Conservation (phyloP, 352 stramenopile species). For the Ophiocytium majus region DNA sequence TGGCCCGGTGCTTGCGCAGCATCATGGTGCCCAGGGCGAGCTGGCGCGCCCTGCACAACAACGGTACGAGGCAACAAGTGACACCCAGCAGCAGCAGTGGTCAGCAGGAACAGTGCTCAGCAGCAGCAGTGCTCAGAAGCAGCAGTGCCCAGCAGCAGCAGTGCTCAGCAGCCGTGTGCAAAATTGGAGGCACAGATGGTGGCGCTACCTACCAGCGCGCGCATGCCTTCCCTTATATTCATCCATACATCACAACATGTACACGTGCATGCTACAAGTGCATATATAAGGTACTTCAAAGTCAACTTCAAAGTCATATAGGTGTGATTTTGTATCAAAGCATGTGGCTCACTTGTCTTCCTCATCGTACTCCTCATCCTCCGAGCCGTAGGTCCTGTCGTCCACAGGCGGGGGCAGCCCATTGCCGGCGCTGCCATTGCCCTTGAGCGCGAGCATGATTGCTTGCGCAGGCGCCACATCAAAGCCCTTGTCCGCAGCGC, state of each 20-base stretch:
- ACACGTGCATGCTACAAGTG: too few species aligned
- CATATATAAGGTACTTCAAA: too few species aligned
- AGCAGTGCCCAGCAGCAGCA: background rate
- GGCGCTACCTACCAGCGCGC: too few species aligned
- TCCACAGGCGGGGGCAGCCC: constrained; percentile 8
- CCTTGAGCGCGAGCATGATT: constrained; percentile 20
- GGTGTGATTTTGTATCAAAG: background rate
- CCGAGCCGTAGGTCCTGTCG: constrained; percentile 54
- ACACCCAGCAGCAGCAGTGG: background rate
- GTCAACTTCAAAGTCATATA: too few species aligned
- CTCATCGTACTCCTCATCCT: constrained; percentile 94
- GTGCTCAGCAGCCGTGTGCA: background rate
- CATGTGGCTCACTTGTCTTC: constrained; percentile 80
- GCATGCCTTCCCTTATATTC: too few species aligned
- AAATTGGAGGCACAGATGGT: too few species aligned
- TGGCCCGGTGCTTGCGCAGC: constrained; percentile 90
- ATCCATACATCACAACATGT: too few species aligned
- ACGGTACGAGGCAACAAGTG: background rate
- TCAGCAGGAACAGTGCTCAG: background rate
- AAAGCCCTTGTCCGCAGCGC: background rate
- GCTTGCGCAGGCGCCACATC: background rate
- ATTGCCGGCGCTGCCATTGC: background rate
- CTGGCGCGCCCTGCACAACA: constrained; percentile 18
- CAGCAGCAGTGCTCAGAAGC: background rate
- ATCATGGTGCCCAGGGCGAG: constrained; percentile 98